These are phyloP conservation scores for Phytophthora meadii DNA, from an alignment of 352 stramenopile genomes.

Conservation along the genomic window DNA sequence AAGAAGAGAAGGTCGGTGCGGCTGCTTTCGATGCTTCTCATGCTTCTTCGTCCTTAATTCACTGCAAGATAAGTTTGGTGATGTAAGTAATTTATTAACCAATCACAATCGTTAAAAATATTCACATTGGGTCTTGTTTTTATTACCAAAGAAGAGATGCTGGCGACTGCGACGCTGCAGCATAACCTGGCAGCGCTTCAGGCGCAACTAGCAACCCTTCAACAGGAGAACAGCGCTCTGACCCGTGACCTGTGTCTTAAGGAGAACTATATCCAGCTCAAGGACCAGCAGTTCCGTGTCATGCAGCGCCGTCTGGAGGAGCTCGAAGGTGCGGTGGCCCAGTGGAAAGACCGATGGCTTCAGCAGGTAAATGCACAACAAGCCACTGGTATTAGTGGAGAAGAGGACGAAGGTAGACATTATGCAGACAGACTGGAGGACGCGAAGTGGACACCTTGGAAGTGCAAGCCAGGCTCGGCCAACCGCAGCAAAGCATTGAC, in stretches of 20 bases:
- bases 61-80: conserved; percentile 1
- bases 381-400: conserved; percentile 10
- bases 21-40: conserved; percentile 55
- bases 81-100: conserved; percentile 9
- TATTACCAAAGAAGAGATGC: conserved; percentile 6
- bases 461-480: conserved; percentile 30
- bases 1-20: conserved; percentile 86
- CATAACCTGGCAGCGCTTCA: conserved; percentile 74
- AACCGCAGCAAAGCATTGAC: conserved; percentile 37
- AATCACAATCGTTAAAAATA: conserved; percentile 3
- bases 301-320: conserved; percentile 78
- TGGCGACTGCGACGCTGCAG: conserved; percentile 46
- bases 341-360: conserved; percentile 75
- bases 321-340: conserved; percentile 55
- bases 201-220: conserved; percentile 62
- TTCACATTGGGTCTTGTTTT: too few species aligned
- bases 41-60: conserved; percentile 13
- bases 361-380: conserved; percentile 51
- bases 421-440: conserved; percentile 13
- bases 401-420: conserved; percentile 8
- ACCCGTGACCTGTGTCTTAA: conserved; percentile 73
- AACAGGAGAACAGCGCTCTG: conserved; percentile 65
- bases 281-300: conserved; percentile 78
- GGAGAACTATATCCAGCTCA: conserved; percentile 77
- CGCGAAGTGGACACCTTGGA: conserved; percentile 45